Conservation (phyloP, 805 yeast genomes). For the Lachancea nothofagi region DNA sequence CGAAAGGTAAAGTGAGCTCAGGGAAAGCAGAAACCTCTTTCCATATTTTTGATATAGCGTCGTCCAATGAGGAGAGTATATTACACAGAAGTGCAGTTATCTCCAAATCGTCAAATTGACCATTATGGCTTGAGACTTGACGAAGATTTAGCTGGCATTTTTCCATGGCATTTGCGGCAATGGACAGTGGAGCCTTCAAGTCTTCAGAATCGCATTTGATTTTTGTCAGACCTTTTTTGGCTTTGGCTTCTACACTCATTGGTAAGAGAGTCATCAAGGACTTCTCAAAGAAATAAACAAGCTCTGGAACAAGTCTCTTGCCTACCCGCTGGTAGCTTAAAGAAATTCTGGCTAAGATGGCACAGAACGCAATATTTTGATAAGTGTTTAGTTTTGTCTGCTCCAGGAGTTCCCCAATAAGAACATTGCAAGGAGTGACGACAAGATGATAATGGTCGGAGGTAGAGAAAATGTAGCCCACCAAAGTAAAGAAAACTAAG, state of each 20-base stretch:
- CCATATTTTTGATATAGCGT: constrained; percentile 41
- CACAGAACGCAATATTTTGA: constrained; percentile 48
- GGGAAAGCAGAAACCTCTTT: constrained; percentile 55
- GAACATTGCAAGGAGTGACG: constrained; percentile 73
- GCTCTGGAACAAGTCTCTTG: constrained; percentile 80
- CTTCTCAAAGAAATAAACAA: constrained; percentile 51
- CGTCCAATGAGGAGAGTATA: constrained; percentile 29
- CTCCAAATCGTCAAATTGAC: constrained; percentile 23
- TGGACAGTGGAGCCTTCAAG: constrained; percentile 15
- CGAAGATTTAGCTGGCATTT: constrained; percentile 19
- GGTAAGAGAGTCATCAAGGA: constrained; percentile 43
- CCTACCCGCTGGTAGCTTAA: constrained; percentile 73
- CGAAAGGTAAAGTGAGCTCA: constrained; percentile 52
- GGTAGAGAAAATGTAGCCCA: constrained; percentile 82
- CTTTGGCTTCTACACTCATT: constrained; percentile 25
- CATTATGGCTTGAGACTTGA: constrained; percentile 27
- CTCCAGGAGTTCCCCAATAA: constrained; percentile 66
- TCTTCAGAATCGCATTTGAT: constrained; percentile 22
- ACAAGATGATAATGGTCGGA: constrained; percentile 94
- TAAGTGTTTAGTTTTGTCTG: constrained; percentile 40
- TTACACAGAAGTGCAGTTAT: constrained; percentile 26
- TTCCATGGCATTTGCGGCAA: constrained; percentile 3
- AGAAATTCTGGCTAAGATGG: constrained; percentile 59
- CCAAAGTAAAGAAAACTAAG: constrained; percentile 57
- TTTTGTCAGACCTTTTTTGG: constrained; percentile 5